These are phyloP conservation scores for Naganishia onofrii DNA, from an alignment of 768 basidiomycete species.

Conservation along the genomic window DNA sequence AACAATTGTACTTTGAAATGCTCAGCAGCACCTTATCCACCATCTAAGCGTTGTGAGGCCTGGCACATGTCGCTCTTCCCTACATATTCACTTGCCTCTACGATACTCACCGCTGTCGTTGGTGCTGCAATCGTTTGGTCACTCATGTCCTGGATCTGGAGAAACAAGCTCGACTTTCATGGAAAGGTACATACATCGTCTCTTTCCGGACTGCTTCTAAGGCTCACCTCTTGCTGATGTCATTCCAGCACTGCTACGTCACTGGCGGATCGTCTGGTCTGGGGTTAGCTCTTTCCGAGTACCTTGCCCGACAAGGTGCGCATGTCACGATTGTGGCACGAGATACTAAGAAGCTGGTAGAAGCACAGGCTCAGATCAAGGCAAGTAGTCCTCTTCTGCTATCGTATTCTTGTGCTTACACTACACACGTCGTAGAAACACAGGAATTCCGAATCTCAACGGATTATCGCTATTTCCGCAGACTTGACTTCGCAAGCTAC, in stretches of 20 bases:
- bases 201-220: neutral
- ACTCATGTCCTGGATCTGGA: slow-evolving; percentile 35
- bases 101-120: neutral
- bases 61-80: neutral
- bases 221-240: neutral
- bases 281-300: slow-evolving; percentile 68
- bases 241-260: slow-evolving; percentile 71
- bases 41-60: neutral
- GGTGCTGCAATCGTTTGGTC: neutral
- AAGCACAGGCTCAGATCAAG: slow-evolving; percentile 65
- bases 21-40: too few relatives aligned
- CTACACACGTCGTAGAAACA: neutral
- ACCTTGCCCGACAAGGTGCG: slow-evolving; percentile 65
- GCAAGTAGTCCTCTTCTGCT: slow-evolving; percentile 53
- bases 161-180: slow-evolving; percentile 34
- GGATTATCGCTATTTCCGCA: slow-evolving; percentile 65
- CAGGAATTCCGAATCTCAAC: slow-evolving; percentile 54
- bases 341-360: slow-evolving; percentile 63
- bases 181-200: slow-evolving; percentile 39
- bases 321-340: slow-evolving; percentile 83
- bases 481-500: slow-evolving; percentile 60
- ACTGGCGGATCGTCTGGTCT: slow-evolving; percentile 81
- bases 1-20: too few relatives aligned
- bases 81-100: neutral
- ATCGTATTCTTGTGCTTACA: neutral